phyloP scores from a whole-genome alignment of 805 yeast genomes.

The Priceomyces medius region DNA sequence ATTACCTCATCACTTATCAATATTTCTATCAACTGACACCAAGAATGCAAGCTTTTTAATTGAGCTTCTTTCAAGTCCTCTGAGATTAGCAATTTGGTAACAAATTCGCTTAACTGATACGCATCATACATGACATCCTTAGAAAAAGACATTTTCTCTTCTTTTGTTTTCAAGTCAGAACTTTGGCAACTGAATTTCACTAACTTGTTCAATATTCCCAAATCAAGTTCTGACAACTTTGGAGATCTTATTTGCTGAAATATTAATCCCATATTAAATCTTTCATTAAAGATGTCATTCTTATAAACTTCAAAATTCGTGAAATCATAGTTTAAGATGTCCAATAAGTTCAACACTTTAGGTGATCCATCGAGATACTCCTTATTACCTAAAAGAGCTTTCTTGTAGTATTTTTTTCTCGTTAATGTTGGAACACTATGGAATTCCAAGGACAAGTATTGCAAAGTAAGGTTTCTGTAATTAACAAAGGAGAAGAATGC shows the following conservation, averaged over 20 bases:
- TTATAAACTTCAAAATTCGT: slow-evolving; percentile 43
- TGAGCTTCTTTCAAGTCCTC: slow-evolving; percentile 53
- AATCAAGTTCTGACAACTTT: slow-evolving; percentile 38
- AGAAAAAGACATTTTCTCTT: slow-evolving; percentile 21
- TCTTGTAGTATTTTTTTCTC: slow-evolving; percentile 51
- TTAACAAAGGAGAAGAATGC: slow-evolving; percentile 61
- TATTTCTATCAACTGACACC: slow-evolving; percentile 80
- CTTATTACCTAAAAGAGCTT: slow-evolving; percentile 49
- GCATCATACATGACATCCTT: slow-evolving; percentile 27
- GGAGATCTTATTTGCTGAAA: slow-evolving; percentile 32
- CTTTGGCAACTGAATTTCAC: slow-evolving; percentile 20
- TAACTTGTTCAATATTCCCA: slow-evolving; percentile 30
- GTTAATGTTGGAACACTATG: slow-evolving; percentile 54
- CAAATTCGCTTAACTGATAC: slow-evolving; percentile 29
- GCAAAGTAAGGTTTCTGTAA: slow-evolving; percentile 60
- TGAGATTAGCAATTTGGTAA: slow-evolving; percentile 47
- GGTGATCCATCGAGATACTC: slow-evolving; percentile 61
- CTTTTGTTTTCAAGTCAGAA: slow-evolving; percentile 18
- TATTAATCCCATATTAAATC: slow-evolving; percentile 33
- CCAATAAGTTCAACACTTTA: slow-evolving; percentile 66
- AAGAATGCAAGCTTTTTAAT: slow-evolving; percentile 65
- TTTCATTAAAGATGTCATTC: slow-evolving; percentile 23
- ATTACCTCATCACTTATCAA: slow-evolving; percentile 58
- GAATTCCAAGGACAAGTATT: slow-evolving; percentile 70
- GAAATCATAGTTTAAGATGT: slow-evolving; percentile 60